Evolutionary conservation across 352 stramenopile species (phyloP).

Genomic region (Globisporangium heterothallicum): DNA sequence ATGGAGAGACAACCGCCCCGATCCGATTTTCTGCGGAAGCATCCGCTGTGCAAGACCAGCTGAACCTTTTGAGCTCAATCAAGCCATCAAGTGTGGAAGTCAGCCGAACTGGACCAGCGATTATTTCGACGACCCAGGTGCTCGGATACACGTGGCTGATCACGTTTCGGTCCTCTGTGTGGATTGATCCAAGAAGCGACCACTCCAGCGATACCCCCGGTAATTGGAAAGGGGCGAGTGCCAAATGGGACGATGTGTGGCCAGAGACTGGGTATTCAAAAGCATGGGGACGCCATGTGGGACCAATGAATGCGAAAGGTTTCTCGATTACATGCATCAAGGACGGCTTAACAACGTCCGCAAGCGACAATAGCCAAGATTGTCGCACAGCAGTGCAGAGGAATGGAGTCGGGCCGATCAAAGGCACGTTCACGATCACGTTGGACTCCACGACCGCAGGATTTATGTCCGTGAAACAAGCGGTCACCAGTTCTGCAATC

Average conservation of each 20-base stretch:
- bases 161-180: slow-evolving; percentile 92
- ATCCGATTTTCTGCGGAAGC: slow-evolving; percentile 85
- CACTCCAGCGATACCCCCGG: slow-evolving; percentile 78
- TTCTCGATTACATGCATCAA: slow-evolving; percentile 49
- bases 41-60: slow-evolving; percentile 75
- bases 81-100: slow-evolving; percentile 90
- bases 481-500: slow-evolving; percentile 77
- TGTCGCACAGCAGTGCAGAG: slow-evolving; percentile 27
- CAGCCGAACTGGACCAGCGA: slow-evolving; percentile 35
- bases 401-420: slow-evolving; percentile 78
- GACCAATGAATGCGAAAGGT: slow-evolving; percentile 56
- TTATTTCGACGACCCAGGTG: slow-evolving; percentile 58
- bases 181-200: slow-evolving; percentile 89
- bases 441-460: slow-evolving; percentile 71
- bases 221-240: slow-evolving; percentile 88
- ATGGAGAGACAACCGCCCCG: slow-evolving; percentile 90
- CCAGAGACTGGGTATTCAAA: slow-evolving; percentile 90
- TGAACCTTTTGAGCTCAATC: slow-evolving; percentile 92
- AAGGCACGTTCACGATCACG: slow-evolving; percentile 87
- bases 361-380: slow-evolving; percentile 45
- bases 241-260: slow-evolving; percentile 89
- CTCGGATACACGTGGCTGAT: slow-evolving; percentile 88
- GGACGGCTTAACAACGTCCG: slow-evolving; percentile 57
- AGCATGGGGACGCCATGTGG: slow-evolving; percentile 95
- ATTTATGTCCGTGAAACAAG: slow-evolving; percentile 63